These are phyloP conservation scores for Naganishia vishniacii DNA, from an alignment of 768 basidiomycete species.

Conservation along the genomic window DNA sequence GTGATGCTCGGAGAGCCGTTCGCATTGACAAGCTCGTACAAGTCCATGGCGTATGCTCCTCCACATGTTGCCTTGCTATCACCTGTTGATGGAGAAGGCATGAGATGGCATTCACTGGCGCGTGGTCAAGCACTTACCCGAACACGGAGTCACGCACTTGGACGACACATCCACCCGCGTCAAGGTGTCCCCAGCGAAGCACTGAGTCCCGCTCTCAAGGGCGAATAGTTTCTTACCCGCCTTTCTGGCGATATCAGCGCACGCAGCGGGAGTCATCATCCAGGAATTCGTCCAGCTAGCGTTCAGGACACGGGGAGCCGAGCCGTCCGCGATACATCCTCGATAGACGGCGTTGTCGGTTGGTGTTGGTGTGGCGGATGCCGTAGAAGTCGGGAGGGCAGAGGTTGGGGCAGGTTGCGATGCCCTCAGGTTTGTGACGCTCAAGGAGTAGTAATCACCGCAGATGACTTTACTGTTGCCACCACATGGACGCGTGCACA, in stretches of 20 bases:
- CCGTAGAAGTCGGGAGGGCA: background rate
- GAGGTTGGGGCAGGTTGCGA: background rate
- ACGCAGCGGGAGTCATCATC: background rate
- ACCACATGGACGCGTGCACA: constrained; percentile 33
- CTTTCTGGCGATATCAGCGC: background rate
- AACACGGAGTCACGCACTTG: background rate
- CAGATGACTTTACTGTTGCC: constrained; percentile 35
- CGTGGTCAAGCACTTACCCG: no score
- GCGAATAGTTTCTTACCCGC: constrained; percentile 5
- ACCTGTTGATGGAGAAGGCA: no score
- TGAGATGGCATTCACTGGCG: no score
- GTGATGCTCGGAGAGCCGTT: no score
- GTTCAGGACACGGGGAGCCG: constrained; percentile 2
- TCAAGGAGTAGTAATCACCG: constrained; percentile 27
- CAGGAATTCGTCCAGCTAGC: background rate
- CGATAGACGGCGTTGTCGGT: constrained; percentile 4
- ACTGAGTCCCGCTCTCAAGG: background rate
- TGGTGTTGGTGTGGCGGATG: background rate
- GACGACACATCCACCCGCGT: background rate
- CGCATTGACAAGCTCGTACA: background rate
- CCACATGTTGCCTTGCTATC: background rate
- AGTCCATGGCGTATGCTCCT: background rate
- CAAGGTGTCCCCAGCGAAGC: background rate
- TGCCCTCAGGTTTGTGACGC: background rate
- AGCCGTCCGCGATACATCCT: background rate